These are phyloP conservation scores for Verticillium tricorpus DNA, from an alignment of 2,329 filamentous ascomycete genomes.

Conservation along the genomic window DNA sequence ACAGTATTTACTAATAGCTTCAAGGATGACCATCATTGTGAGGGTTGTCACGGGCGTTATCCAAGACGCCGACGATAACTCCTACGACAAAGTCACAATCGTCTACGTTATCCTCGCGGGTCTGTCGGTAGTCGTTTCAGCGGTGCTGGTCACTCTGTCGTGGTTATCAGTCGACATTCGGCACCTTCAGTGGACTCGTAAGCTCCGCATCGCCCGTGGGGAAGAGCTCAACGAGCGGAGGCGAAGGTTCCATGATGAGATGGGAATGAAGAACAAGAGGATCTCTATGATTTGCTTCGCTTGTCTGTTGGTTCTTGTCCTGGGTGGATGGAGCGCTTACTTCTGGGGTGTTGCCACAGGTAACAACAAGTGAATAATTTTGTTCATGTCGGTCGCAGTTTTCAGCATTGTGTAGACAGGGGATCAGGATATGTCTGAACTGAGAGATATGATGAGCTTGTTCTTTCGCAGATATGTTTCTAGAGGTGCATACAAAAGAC, in stretches of 20 bases:
- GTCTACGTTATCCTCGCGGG: slow-evolving; percentile 52
- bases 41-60: slow-evolving; percentile 53
- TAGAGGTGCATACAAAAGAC: too few relatives aligned
- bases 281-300: slow-evolving; percentile 39
- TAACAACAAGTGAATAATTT: slow-evolving; percentile 26
- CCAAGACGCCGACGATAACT: slow-evolving; percentile 53
- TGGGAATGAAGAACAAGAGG: slow-evolving; percentile 29
- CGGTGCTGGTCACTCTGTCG: slow-evolving; percentile 31
- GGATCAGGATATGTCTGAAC: too few relatives aligned
- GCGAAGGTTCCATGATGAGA: background rate
- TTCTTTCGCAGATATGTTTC: too few relatives aligned
- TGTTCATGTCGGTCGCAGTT: too few relatives aligned
- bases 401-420: too few relatives aligned
- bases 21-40: slow-evolving; percentile 55
- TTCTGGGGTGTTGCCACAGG: slow-evolving; percentile 57
- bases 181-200: slow-evolving; percentile 54
- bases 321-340: slow-evolving; percentile 51
- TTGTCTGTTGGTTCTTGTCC: slow-evolving; percentile 36
- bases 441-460: too few relatives aligned
- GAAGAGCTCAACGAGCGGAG: slow-evolving; percentile 30
- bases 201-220: slow-evolving; percentile 42
- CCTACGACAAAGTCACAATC: slow-evolving; percentile 49
- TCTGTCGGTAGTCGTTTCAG: slow-evolving; percentile 40
- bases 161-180: slow-evolving; percentile 31
- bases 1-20: background rate